Evolutionary conservation across 2,329 filamentous ascomycete species (phyloP).

Genomic region (Pezicula carpinea): DNA sequence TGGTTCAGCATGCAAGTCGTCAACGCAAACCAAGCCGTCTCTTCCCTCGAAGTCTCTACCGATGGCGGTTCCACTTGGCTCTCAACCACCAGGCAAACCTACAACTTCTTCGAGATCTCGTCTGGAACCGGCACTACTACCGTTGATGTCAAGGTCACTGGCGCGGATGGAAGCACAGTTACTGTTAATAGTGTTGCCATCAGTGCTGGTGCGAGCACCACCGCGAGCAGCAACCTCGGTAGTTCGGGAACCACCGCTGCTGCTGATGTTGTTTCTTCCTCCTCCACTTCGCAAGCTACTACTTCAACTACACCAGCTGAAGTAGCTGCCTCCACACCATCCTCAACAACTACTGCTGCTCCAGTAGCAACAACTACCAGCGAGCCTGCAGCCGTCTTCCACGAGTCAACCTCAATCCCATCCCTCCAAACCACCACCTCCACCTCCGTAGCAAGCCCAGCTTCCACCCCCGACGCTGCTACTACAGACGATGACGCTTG

Average conservation of each 20-base stretch:
- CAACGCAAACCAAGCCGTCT: constrained; percentile 54
- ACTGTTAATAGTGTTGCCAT: constrained; percentile 47
- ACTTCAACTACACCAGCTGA: neutral
- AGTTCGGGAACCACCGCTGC: neutral
- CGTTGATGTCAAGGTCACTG: constrained; percentile 53
- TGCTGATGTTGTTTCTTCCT: neutral
- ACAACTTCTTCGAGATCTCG: constrained; percentile 59
- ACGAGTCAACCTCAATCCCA: too few relatives aligned
- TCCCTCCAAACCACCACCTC: too few relatives aligned
- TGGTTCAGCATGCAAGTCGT: constrained; percentile 62
- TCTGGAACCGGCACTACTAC: constrained; percentile 49
- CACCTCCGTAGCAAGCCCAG: too few relatives aligned
- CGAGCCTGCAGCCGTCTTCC: too few relatives aligned
- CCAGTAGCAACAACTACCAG: too few relatives aligned
- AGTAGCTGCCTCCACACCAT: too few relatives aligned
- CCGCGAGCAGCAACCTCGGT: constrained; percentile 23
- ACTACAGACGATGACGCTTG: too few relatives aligned
- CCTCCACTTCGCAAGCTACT: neutral
- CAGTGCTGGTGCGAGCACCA: constrained; percentile 10
- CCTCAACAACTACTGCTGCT: too few relatives aligned
- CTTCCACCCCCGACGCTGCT: too few relatives aligned
- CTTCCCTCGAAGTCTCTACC: constrained; percentile 54
- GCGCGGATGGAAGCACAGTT: constrained; percentile 44
- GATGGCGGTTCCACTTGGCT: constrained; percentile 56
- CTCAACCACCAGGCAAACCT: constrained; percentile 45